Percentiles rank a stretch among this genome's conserved stretches.
phyloP scores from a whole-genome alignment of 352 stramenopile species.

The Pythium aphanidermatum region DNA sequence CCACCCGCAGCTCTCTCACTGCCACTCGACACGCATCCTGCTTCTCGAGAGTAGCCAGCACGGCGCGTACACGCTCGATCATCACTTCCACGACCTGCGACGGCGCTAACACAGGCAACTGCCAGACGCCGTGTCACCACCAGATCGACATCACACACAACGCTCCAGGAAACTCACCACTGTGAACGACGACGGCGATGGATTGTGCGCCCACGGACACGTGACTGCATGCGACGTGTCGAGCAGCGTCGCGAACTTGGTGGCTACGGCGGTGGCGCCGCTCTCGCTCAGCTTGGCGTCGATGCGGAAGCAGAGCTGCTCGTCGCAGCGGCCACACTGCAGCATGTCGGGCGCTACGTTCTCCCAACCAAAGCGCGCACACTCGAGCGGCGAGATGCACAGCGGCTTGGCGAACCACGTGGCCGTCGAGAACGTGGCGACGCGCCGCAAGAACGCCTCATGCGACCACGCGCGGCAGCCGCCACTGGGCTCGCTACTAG shows the following conservation, averaged over 20 bases:
- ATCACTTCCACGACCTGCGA: conserved; percentile 24
- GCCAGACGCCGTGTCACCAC: conserved; percentile 1
- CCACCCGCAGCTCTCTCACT: not conserved
- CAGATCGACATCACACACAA: not conserved
- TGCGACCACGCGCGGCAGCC: conserved; percentile 43
- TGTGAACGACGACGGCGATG: conserved; percentile 47
- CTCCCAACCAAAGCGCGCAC: conserved; percentile 45
- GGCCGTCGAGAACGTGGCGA: conserved; percentile 44
- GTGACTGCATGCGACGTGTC: conserved; percentile 31
- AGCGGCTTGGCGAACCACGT: conserved; percentile 64
- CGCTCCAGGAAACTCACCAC: conserved; percentile 34
- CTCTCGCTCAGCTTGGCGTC: conserved; percentile 36
- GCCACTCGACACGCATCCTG: conserved; percentile 3
- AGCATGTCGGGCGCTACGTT: conserved; percentile 44
- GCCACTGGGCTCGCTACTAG: not conserved
- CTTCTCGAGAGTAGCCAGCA: conserved; percentile 18
- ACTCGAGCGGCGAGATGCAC: conserved; percentile 34
- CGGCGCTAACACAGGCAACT: conserved; percentile 30
- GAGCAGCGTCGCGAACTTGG: conserved; percentile 34
- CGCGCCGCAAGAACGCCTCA: conserved; percentile 38
- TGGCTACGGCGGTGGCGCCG: conserved; percentile 30
- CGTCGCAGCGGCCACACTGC: conserved; percentile 33
- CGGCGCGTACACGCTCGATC: conserved; percentile 9
- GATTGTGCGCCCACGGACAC: conserved; percentile 57
- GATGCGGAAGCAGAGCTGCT: conserved; percentile 48